phyloP scores from a whole-genome alignment of 495 filamentous ascomycete species.

The Peziza echinospora region DNA sequence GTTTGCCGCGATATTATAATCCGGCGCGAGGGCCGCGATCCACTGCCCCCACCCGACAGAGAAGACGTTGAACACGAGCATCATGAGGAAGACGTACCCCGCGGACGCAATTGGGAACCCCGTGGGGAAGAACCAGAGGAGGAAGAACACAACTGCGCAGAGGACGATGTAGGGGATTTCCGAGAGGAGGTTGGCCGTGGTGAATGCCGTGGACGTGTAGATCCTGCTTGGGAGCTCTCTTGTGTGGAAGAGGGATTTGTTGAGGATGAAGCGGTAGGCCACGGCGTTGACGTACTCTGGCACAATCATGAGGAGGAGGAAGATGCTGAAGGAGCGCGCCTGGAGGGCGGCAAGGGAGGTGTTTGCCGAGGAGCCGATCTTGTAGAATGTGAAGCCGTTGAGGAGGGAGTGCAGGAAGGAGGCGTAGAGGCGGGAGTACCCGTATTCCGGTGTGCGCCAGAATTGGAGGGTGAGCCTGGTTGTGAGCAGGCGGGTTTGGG shows the following conservation, averaged over 20 bases:
- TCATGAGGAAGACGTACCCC: slow-evolving; percentile 70
- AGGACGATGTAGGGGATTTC: slow-evolving; percentile 56
- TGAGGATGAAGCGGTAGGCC: slow-evolving; percentile 57
- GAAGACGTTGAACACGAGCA: slow-evolving; percentile 61
- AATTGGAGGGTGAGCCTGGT: slow-evolving; percentile 40
- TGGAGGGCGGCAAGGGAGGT: slow-evolving; percentile 49
- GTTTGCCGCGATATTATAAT: slow-evolving; percentile 62
- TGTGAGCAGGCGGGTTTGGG: slow-evolving; percentile 36
- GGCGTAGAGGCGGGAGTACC: slow-evolving; percentile 47
- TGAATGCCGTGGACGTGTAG: slow-evolving; percentile 70
- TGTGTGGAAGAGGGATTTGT: slow-evolving; percentile 52
- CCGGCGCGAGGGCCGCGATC: slow-evolving; percentile 63
- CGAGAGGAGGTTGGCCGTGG: slow-evolving; percentile 48
- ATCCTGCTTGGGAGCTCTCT: slow-evolving; percentile 57
- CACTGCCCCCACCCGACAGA: slow-evolving; percentile 60
- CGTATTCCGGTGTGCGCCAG: slow-evolving; percentile 47
- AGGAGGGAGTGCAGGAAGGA: slow-evolving; percentile 43
- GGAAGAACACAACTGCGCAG: slow-evolving; percentile 43
- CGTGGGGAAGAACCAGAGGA: slow-evolving; percentile 60
- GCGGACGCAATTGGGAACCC: slow-evolving; percentile 43
- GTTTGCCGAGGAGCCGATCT: too few species aligned
- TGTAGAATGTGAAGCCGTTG: slow-evolving; percentile 76
- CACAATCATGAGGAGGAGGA: slow-evolving; percentile 53
- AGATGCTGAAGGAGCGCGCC: slow-evolving; percentile 57
- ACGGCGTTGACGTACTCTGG: slow-evolving; percentile 51